Evolutionary conservation across 495 filamentous ascomycete genomes (phyloP).

Genomic region (Copromyces sp.): DNA sequence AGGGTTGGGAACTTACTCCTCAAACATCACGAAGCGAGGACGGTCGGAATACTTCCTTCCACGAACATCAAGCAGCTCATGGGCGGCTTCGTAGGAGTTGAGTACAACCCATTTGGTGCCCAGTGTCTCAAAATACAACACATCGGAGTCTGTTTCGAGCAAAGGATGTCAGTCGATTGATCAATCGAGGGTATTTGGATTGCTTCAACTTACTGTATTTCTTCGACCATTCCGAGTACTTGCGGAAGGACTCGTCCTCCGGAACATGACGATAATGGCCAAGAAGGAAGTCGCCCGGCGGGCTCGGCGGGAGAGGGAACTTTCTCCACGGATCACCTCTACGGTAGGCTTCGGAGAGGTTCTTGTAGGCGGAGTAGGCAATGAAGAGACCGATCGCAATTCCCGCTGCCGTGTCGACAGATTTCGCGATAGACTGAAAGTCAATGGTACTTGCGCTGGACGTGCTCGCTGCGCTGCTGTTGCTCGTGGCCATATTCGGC

Average conservation of each 20-base stretch:
- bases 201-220: slow-evolving; percentile 23
- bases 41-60: slow-evolving; percentile 36
- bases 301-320: slow-evolving; percentile 27
- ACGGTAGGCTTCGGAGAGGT: background rate
- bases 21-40: slow-evolving; percentile 39
- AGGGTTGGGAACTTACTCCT: slow-evolving; percentile 19
- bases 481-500: background rate
- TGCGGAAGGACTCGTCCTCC: slow-evolving; percentile 28
- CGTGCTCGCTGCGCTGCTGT: background rate
- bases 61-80: slow-evolving; percentile 33
- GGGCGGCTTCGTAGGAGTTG: slow-evolving; percentile 29
- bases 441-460: background rate
- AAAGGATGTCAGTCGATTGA: background rate
- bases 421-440: background rate
- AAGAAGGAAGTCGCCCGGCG: slow-evolving; percentile 29
- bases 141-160: slow-evolving; percentile 19
- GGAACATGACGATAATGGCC: slow-evolving; percentile 34
- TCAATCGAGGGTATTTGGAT: background rate
- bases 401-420: background rate
- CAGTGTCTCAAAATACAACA: slow-evolving; percentile 31
- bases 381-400: background rate
- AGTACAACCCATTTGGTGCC: slow-evolving; percentile 34
- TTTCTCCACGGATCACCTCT: background rate
- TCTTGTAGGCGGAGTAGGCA: background rate
- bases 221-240: slow-evolving; percentile 31